phyloP scores from a whole-genome alignment of 2,329 filamentous ascomycete species.

The Stemphylium beticola region DNA sequence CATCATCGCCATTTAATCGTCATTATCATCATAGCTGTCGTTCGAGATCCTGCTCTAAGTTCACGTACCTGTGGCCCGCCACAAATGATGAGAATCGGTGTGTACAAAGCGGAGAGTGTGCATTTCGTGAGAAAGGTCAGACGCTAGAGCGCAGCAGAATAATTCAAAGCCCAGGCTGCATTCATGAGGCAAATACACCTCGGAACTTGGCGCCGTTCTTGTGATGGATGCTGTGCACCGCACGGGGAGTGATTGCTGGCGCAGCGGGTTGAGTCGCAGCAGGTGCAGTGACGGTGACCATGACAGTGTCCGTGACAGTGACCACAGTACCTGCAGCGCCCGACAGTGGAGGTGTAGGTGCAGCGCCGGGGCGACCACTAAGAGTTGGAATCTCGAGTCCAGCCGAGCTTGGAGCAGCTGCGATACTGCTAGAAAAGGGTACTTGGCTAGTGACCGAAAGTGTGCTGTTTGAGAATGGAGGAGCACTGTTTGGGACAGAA shows the following conservation, averaged over 20 bases:
- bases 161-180: neutral
- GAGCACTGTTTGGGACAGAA: neutral
- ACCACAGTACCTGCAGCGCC: constrained; percentile 17
- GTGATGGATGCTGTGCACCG: constrained; percentile 11
- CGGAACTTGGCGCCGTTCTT: constrained; percentile 36
- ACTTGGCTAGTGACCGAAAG: neutral
- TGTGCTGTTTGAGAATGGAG: neutral
- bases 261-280: constrained; percentile 5
- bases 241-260: constrained; percentile 2
- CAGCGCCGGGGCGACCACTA: constrained; percentile 19
- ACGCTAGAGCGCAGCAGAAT: neutral
- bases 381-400: constrained; percentile 24
- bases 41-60: neutral
- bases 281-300: constrained; percentile 5
- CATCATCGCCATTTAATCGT: constrained; percentile 1
- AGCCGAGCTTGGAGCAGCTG: constrained; percentile 6
- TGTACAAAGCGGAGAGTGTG: neutral
- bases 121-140: neutral
- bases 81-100: constrained; percentile 1
- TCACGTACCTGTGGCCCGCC: constrained; percentile 14
- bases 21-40: neutral
- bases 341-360: constrained; percentile 11
- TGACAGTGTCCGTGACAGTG: constrained; percentile 32
- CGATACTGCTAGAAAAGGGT: neutral
- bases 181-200: constrained; percentile 12